Evolutionary conservation across 108 stramenopile species (phyloP), one percentile per base, ranked within the genome.

Genomic region (Nitzschia sp.): DNA sequence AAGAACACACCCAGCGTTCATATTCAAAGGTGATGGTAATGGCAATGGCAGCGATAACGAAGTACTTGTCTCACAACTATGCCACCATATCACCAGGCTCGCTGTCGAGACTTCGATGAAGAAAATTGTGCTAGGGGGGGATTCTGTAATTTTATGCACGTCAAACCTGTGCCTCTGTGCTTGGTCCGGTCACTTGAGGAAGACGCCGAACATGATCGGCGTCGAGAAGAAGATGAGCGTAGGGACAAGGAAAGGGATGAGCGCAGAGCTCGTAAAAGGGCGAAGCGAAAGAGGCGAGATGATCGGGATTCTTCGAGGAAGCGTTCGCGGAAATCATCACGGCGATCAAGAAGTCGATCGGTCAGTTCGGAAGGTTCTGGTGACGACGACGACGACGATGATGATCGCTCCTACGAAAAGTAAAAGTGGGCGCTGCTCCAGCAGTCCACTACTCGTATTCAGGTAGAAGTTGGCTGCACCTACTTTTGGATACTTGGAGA

Each of bases 141-240:
- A 33, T 95, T 93, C 64, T 99, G 99, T 79, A 99, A 98, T 82
- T 98, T 98, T 72, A 91, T 98, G 93, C 99, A 99, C 78, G 81
- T 85, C 72, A 92, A 92, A 56, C 91, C 87, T 5, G 86, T 95
- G 5, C 94, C 94, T 11, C 53, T 79, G 35, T 77, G 75, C 34
- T 66, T 95, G 59, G 75, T 95, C 52, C 79, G 86, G 45, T 82
- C 80, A 32, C 57, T 95, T 66, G 89, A 89, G 71, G 84, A 85
- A 19, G 94, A 95, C 64, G 79, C 77, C 2, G 87, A 88, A 57
- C 77, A 70, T 28, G 91, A 85, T 53, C 78, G 78, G 5, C 44
- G 66, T 19, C 70, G 71, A 13, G 54, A 53, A 1, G 53, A 63
- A 21, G 71, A 76, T 8, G 60, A 61, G 27, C 59, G 66, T 28